These are phyloP conservation scores for Mycena belliarum DNA, from an alignment of 768 basidiomycete species.

Conservation along the genomic window DNA sequence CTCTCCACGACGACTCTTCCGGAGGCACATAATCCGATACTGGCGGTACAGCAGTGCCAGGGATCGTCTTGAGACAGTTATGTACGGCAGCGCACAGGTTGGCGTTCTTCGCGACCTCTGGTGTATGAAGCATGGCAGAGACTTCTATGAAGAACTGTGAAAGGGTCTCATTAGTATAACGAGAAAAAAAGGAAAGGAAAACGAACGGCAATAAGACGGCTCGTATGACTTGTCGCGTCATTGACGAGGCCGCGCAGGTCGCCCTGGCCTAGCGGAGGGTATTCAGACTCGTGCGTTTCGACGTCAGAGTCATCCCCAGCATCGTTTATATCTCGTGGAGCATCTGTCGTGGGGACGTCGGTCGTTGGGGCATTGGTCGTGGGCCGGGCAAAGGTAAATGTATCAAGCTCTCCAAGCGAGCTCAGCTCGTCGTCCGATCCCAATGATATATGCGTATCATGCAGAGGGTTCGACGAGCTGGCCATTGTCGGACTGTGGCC, in stretches of 20 bases:
- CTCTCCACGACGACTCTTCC: slow-evolving; percentile 17
- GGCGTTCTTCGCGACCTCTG: slow-evolving; percentile 15
- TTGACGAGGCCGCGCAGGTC: slow-evolving; percentile 14
- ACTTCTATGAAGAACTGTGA: slow-evolving; percentile 17
- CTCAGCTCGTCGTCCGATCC: slow-evolving; percentile 16
- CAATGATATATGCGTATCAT: not conserved
- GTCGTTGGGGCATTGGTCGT: slow-evolving; percentile 1
- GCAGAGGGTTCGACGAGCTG: not conserved
- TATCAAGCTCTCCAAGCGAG: slow-evolving; percentile 15
- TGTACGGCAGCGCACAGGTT: slow-evolving; percentile 12
- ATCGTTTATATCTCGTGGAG: slow-evolving; percentile 5
- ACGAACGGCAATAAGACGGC: slow-evolving; percentile 15
- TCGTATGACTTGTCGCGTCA: slow-evolving; percentile 15
- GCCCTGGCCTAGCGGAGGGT: not conserved
- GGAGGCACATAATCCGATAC: slow-evolving; percentile 16
- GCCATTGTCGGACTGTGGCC: not conserved
- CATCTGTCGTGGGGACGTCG: slow-evolving; percentile 1
- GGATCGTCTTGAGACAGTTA: slow-evolving; percentile 15
- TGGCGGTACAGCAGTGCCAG: slow-evolving; percentile 2
- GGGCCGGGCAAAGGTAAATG: slow-evolving; percentile 5
- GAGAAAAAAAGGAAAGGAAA: not conserved
- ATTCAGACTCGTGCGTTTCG: slow-evolving; percentile 8
- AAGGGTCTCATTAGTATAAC: not conserved
- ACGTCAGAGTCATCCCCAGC: slow-evolving; percentile 1
- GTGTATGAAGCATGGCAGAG: slow-evolving; percentile 10